A percentile compares a stretch with the other conserved stretches of the same genome.
Evolutionary conservation across 1,284 basidiomycete species (phyloP).

Genomic region (Trametes pubescens): DNA sequence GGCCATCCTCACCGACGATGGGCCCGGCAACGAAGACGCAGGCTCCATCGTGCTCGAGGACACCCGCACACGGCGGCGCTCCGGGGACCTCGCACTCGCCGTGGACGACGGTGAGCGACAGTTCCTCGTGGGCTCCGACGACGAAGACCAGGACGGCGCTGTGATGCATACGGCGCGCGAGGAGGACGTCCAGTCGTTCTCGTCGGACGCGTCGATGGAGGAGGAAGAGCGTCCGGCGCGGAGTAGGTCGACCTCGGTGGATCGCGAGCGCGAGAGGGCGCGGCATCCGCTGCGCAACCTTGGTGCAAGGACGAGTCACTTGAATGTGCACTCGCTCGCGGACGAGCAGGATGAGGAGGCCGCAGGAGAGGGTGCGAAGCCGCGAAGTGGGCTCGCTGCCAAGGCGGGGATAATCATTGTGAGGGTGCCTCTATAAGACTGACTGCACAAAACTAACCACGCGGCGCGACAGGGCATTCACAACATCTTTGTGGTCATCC

Average conservation of each 20-base stretch:
- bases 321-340: slow-evolving; percentile 42
- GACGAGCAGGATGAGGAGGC: slow-evolving; percentile 6
- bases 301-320: slow-evolving; percentile 53
- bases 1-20: slow-evolving; percentile 68
- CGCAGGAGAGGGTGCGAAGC: slow-evolving; percentile 15
- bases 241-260: slow-evolving; percentile 33
- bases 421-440: slow-evolving; percentile 38
- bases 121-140: slow-evolving; percentile 44
- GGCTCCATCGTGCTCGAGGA: slow-evolving; percentile 61
- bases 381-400: slow-evolving; percentile 39
- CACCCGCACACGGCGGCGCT: slow-evolving; percentile 40
- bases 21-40: slow-evolving; percentile 47
- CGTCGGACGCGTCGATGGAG: slow-evolving; percentile 42
- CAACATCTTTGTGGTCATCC: slow-evolving; percentile 88
- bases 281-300: slow-evolving; percentile 51
- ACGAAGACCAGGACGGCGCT: slow-evolving; percentile 44
- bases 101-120: slow-evolving; percentile 41
- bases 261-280: slow-evolving; percentile 11
- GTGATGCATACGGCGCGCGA: slow-evolving; percentile 35
- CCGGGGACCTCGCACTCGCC: slow-evolving; percentile 31
- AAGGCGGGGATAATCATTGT: slow-evolving; percentile 93
- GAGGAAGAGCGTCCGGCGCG: slow-evolving; percentile 26
- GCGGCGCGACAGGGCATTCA: slow-evolving; percentile 68
- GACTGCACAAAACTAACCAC: background rate
- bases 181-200: slow-evolving; percentile 44